Base-by-base conservation (phyloP, 2,329 filamentous ascomycete genomes). In the Microdochium trichocladiopsis region DNA sequence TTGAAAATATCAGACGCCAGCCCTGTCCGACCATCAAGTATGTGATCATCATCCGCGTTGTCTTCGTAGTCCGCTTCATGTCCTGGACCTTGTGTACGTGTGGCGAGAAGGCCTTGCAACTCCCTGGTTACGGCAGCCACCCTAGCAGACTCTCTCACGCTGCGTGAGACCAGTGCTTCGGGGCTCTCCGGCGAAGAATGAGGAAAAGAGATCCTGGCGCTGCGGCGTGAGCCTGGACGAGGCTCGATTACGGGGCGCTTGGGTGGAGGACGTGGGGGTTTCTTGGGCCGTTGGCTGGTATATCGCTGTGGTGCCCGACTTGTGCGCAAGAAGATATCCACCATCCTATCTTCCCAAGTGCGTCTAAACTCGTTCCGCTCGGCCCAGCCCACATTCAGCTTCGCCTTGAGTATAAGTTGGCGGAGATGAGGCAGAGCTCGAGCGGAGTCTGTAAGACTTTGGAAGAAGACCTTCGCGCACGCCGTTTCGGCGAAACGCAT, bases 351-450 rank as follows among this genome's bases (percentile, higher is more conserved):
- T 49, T 84, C 84, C 89, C 91, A 95, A 57, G 82, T 80, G 58
- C 87, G 83, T 37, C 92, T 82, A 61, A 96, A 86, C n/a, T 79
- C 78, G 18, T 88, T 88, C 43, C 93, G 83, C 63, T 90, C 83
- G 55, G 90, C 85, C 89, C 91, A 96, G 11, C 87, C 84, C 47
- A 84, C 80, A 61, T 92, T 83, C 48, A 96, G 74, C 67, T 90
- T 93, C 1, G 87, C 85, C 61, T 86, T 88, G 58, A 96, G 80
- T 1, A 80, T 77, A 11, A 96, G 72, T 45, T 78, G 75, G 9
- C 90, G 84, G 23, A 97, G 77, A 53, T 83, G 72, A 0, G 77
- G 80, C 22, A 97, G 67, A 2, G 78, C 69, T 1, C 77, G 72
- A 0, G 91, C 90, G 49, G 81, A 83, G 53, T 91, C 78, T 22